These are phyloP conservation scores for Lyophyllum atratum DNA, from an alignment of 768 basidiomycete genomes.

Conservation along the genomic window DNA sequence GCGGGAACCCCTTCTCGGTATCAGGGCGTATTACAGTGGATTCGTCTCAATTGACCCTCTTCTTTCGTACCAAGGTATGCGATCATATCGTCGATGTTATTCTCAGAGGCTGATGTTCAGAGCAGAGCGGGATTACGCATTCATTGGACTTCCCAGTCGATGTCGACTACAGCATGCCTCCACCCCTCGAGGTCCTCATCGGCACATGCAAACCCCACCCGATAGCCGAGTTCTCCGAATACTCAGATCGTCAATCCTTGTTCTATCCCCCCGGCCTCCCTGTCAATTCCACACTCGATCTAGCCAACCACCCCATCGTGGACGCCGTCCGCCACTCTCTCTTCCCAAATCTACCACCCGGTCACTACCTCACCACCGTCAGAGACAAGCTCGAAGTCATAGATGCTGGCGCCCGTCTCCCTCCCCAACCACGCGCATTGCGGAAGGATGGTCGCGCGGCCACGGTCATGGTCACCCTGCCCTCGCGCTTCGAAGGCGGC, in stretches of 20 bases:
- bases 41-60: conserved; percentile 64
- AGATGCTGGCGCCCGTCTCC: conserved; percentile 58
- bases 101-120: conserved; percentile 3
- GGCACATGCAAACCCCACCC: conserved; percentile 71
- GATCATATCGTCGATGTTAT: background rate
- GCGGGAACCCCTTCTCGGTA: conserved; percentile 62
- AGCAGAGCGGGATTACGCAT: conserved; percentile 75
- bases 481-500: conserved; percentile 75
- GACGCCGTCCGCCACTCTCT: conserved; percentile 71
- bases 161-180: conserved; percentile 71
- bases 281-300: conserved; percentile 73
- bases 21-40: conserved; percentile 73
- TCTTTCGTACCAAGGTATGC: conserved; percentile 78
- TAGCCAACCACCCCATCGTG: conserved; percentile 81
- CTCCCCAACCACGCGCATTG: conserved; percentile 51
- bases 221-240: conserved; percentile 51
- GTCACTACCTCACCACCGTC: conserved; percentile 68
- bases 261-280: conserved; percentile 76
- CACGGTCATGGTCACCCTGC: conserved; percentile 73
- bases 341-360: conserved; percentile 69
- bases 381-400: conserved; percentile 75
- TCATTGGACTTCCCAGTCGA: conserved; percentile 84
- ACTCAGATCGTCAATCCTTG: conserved; percentile 63
- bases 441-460: conserved; percentile 71
- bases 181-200: conserved; percentile 77